phyloP scores from a whole-genome alignment of 73 alveolate genomes.

The Tetrahymena elliotti region DNA sequence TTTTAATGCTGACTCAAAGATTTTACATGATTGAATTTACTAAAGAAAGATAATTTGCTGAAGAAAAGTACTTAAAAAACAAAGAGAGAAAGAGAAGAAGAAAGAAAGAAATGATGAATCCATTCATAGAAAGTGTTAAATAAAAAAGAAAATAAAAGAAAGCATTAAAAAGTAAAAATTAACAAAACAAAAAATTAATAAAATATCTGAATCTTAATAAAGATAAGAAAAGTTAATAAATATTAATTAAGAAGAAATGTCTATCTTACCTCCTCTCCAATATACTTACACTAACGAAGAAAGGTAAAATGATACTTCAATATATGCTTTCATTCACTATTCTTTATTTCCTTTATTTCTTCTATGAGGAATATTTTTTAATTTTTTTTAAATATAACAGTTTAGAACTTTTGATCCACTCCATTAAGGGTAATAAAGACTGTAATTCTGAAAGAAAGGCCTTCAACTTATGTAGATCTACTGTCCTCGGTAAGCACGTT shows the following conservation, averaged over 20 bases:
- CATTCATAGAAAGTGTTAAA: neutral
- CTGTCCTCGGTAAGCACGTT: slow-evolving; percentile 32
- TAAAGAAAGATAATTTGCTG: neutral
- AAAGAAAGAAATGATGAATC: neutral
- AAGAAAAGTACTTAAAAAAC: neutral
- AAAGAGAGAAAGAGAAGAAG: neutral
- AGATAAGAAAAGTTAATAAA: neutral
- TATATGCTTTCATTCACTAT: neutral
- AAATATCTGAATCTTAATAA: neutral
- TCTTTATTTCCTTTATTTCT: neutral
- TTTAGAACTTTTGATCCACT: slow-evolving; percentile 24
- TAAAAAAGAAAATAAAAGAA: neutral
- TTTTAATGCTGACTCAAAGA: neutral
- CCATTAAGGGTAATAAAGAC: slow-evolving; percentile 30
- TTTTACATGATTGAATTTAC: neutral
- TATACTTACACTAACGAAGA: neutral
- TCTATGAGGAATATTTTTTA: neutral
- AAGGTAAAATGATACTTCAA: neutral
- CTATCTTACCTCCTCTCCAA: slow-evolving; percentile 1
- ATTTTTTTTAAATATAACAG: neutral
- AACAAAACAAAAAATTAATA: neutral
- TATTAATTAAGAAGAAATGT: neutral
- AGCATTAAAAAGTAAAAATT: neutral
- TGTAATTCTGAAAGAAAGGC: slow-evolving; percentile 38
- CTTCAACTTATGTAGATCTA: slow-evolving; percentile 36